Evolutionary conservation across 129 eudicot genomes (phyloP).

Genomic region (Lactuca saligna): DNA sequence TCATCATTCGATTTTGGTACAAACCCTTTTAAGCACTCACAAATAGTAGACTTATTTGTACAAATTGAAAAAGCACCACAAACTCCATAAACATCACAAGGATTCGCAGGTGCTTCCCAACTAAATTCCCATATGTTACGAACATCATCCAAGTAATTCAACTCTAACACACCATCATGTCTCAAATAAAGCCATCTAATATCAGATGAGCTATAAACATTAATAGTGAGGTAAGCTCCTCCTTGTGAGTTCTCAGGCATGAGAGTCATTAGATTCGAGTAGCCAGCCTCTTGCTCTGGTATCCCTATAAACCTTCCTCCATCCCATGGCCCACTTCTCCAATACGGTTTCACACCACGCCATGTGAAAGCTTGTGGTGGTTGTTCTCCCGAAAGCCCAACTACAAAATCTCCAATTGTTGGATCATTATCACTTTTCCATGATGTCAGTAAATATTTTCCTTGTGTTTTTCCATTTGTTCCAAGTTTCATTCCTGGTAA

Average conservation of each 20-base stretch:
- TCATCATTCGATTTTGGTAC: conserved; percentile 25
- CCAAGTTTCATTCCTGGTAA: conserved; percentile 29
- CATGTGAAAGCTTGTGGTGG: conserved; percentile 31
- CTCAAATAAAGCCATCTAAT: neutral
- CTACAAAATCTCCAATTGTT: conserved; percentile 15
- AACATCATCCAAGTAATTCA: neutral
- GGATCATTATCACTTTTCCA: conserved; percentile 35
- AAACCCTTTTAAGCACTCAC: conserved; percentile 42
- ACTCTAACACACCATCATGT: conserved; percentile 9
- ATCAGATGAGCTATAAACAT: neutral
- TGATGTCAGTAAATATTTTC: conserved; percentile 7
- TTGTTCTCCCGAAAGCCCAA: conserved; percentile 22
- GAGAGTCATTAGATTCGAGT: conserved; percentile 6
- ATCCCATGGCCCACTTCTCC: conserved; percentile 42
- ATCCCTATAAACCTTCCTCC: conserved; percentile 31
- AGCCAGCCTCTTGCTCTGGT: conserved; percentile 13
- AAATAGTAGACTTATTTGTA: neutral
- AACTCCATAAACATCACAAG: conserved; percentile 37
- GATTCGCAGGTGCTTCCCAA: conserved; percentile 15
- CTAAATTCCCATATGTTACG: neutral
- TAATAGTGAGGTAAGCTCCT: conserved; percentile 7
- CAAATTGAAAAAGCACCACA: conserved; percentile 44
- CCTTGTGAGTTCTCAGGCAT: conserved; percentile 22
- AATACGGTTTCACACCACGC: conserved; percentile 13
- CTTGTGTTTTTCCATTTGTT: neutral